phyloP scores from a whole-genome alignment of 2,329 filamentous ascomycete genomes.

The Venturia oleaginea region DNA sequence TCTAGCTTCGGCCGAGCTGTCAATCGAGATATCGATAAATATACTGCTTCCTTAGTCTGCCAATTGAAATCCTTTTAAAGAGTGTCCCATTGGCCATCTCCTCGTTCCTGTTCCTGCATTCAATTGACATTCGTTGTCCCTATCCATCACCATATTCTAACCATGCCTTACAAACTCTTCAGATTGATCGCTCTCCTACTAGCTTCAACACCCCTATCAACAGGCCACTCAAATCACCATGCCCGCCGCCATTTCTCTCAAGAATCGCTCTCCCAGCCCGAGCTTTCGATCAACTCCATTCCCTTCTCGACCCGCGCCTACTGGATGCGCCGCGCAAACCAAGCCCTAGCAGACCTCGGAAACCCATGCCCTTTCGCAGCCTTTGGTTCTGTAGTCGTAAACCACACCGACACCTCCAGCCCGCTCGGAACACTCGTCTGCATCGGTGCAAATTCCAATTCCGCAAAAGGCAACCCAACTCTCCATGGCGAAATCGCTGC shows the following conservation, averaged over 20 bases:
- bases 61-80: background rate
- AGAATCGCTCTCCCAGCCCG: background rate
- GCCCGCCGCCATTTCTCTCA: background rate
- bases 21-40: background rate
- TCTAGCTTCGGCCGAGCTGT: background rate
- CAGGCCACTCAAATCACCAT: background rate
- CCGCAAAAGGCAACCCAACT: conserved; percentile 40
- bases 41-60: background rate
- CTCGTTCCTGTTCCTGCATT: background rate
- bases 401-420: conserved; percentile 37
- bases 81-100: background rate
- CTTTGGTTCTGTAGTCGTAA: conserved; percentile 47
- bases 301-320: conserved; percentile 33
- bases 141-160: background rate
- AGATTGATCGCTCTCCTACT: background rate
- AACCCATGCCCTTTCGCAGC: conserved; percentile 45
- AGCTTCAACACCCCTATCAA: background rate
- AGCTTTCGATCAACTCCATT: conserved; percentile 24
- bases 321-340: conserved; percentile 46
- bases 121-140: background rate
- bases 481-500: conserved; percentile 49
- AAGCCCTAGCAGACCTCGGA: conserved; percentile 33
- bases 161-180: background rate
- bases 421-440: conserved; percentile 39
- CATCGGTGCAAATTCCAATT: conserved; percentile 40